These are phyloP conservation scores for Patellaria atrata DNA, from an alignment of 495 filamentous ascomycete species.

Conservation along the genomic window DNA sequence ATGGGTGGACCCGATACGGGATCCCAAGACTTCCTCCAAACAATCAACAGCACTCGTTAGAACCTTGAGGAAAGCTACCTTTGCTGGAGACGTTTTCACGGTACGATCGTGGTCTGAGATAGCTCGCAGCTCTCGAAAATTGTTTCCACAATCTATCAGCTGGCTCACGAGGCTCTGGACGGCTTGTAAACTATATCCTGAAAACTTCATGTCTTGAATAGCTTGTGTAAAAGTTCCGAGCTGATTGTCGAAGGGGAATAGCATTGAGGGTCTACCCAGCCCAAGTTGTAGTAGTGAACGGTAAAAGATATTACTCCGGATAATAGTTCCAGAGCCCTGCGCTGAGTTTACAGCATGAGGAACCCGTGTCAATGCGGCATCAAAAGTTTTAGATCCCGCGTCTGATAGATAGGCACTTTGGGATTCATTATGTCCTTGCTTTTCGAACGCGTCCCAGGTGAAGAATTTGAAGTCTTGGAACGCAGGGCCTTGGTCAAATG, in stretches of 20 bases:
- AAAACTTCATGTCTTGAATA: slow-evolving; percentile 42
- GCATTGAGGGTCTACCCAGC: slow-evolving; percentile 64
- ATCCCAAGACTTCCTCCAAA: slow-evolving; percentile 41
- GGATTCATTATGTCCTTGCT: slow-evolving; percentile 28
- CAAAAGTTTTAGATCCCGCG: slow-evolving; percentile 56
- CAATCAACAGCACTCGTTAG: slow-evolving; percentile 40
- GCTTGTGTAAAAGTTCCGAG: slow-evolving; percentile 43
- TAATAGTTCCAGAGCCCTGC: slow-evolving; percentile 7
- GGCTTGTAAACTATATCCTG: slow-evolving; percentile 48
- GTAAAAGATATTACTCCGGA: slow-evolving; percentile 36
- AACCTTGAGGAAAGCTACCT: slow-evolving; percentile 47
- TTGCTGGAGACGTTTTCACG: slow-evolving; percentile 32
- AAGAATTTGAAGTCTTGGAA: slow-evolving; percentile 35
- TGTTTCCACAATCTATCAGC: slow-evolving; percentile 46
- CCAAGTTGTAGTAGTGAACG: slow-evolving; percentile 55
- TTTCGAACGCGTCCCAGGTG: slow-evolving; percentile 55
- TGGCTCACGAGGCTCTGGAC: slow-evolving; percentile 42
- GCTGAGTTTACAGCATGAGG: slow-evolving; percentile 2
- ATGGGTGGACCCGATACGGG: slow-evolving; percentile 25
- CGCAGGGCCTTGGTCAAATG: slow-evolving; percentile 24
- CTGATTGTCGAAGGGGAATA: slow-evolving; percentile 54
- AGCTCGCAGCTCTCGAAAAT: slow-evolving; percentile 37
- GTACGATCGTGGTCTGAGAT: slow-evolving; percentile 37
- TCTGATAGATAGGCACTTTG: slow-evolving; percentile 60
- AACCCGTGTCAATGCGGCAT: slow-evolving; percentile 35